Evolutionary conservation across 2,329 filamentous ascomycete genomes (phyloP).

Genomic region (Ophiocordyceps camponoti-rufipedis): DNA sequence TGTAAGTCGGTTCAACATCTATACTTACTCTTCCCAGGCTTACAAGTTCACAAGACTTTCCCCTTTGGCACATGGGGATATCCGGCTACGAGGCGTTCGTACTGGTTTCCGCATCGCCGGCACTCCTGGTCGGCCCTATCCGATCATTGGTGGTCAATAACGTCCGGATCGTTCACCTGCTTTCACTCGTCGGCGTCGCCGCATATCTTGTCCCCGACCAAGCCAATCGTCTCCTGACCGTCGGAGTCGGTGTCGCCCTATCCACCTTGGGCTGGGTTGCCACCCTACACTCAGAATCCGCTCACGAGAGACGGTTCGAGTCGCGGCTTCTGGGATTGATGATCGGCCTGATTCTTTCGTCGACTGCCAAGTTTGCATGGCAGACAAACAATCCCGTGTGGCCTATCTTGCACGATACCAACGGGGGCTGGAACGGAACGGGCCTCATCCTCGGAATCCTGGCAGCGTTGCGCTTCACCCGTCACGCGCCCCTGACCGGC

Average conservation of each 20-base stretch:
- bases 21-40: conserved; percentile 1
- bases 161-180: conserved; percentile 51
- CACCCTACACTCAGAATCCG: conserved; percentile 61
- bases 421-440: conserved; percentile 82
- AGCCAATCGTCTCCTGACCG: conserved; percentile 57
- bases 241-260: conserved; percentile 65
- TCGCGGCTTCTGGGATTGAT: conserved; percentile 64
- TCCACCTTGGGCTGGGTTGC: conserved; percentile 72
- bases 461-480: conserved; percentile 58
- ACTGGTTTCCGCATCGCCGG: conserved; percentile 66
- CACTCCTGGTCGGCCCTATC: conserved; percentile 55
- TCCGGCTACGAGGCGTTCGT: conserved; percentile 88
- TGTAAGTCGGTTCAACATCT: conserved; percentile 38
- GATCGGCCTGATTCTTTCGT: conserved; percentile 69
- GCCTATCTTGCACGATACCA: conserved; percentile 79
- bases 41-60: conserved; percentile 47
- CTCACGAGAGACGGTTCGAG: conserved; percentile 60
- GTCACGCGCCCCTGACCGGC: conserved; percentile 34
- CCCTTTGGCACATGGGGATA: conserved; percentile 97
- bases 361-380: conserved; percentile 80
- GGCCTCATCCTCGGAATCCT: conserved; percentile 61
- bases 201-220: conserved; percentile 64
- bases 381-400: conserved; percentile 93
- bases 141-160: conserved; percentile 52
- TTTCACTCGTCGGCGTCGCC: conserved; percentile 61